These are phyloP conservation scores for Starmerella scarabaei DNA, from an alignment of 805 yeast species.

Conservation along the genomic window DNA sequence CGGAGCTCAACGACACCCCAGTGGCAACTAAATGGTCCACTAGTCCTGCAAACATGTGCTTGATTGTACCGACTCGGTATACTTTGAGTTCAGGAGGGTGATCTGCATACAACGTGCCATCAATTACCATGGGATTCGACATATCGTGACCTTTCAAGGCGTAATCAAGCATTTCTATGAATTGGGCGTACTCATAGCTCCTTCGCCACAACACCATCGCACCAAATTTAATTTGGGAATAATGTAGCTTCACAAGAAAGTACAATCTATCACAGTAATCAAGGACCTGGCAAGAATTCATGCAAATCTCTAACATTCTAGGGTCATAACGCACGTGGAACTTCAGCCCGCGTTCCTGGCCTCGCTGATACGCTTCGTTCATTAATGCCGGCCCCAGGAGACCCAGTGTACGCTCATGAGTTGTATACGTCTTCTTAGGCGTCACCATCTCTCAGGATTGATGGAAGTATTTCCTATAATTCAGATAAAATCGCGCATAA, in stretches of 20 bases:
- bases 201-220: background rate
- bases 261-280: background rate
- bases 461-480: background rate
- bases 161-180: background rate
- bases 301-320: background rate
- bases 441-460: slow-evolving; percentile 1
- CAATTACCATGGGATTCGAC: background rate
- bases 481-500: background rate
- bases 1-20: too few species aligned
- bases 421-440: background rate
- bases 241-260: slow-evolving; percentile 6
- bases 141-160: background rate
- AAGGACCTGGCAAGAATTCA: background rate
- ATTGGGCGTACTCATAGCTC: background rate
- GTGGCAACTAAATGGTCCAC: slow-evolving; percentile 1
- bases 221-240: slow-evolving; percentile 1
- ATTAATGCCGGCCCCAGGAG: background rate
- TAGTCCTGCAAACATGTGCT: slow-evolving; percentile 1
- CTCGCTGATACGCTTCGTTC: background rate
- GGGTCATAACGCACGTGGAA: slow-evolving; percentile 6
- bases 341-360: background rate
- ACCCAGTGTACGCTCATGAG: background rate
- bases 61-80: background rate
- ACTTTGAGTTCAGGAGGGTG: background rate
- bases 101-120: background rate